Evolutionary conservation across 1,139 yeast species (phyloP), one percentile per base, ranked within the genome.

Genomic region (Diutina sp.): DNA sequence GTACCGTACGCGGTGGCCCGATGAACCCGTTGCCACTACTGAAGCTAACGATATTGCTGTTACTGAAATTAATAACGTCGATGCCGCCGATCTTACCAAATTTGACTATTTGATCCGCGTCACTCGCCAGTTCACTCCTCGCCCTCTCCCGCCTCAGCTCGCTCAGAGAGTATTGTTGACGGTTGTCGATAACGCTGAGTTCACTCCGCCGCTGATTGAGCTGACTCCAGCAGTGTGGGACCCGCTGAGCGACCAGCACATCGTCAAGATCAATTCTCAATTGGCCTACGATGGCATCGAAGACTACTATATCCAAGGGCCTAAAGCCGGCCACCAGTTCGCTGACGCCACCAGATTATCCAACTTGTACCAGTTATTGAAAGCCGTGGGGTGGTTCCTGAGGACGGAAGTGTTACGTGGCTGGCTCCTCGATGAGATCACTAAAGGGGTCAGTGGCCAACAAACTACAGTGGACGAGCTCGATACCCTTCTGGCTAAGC

Each of bases 171-270:
- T 72, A 7, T 59, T 73, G 12, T 60, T 73, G 28, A 71, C 73
- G 1, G 64, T 76, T 0, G 67, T 76, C n/a, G 81, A 77, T 59
- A 76, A 75, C 60, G 55, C 61, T 3, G 77, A 73, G 56, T 75
- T 66, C 56, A 65, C 79, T 1, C 78, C 79, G 0, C 56, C 63
- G 3, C 72, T 77, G 7, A 63, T 70, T 0, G 78, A 73, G 57
- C 61, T 68, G 1, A 63, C 74, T 0, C 69, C 71, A 1, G 61
- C 69, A 6, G 64, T 69, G 0, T 65, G 69, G 44, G 61, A 64
- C 47, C 38, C 35, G 3, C 56, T 57, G 9, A 41, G 51, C 7
- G 57, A 57, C n/a, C 64, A 57, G 8, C 74, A 72, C 57, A 65
- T 70, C 4, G 62, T 76, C 35, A 76, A 76, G 58, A 63, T 76